phyloP scores from a whole-genome alignment of 129 eudicot genomes.

The Lactuca sativa region DNA sequence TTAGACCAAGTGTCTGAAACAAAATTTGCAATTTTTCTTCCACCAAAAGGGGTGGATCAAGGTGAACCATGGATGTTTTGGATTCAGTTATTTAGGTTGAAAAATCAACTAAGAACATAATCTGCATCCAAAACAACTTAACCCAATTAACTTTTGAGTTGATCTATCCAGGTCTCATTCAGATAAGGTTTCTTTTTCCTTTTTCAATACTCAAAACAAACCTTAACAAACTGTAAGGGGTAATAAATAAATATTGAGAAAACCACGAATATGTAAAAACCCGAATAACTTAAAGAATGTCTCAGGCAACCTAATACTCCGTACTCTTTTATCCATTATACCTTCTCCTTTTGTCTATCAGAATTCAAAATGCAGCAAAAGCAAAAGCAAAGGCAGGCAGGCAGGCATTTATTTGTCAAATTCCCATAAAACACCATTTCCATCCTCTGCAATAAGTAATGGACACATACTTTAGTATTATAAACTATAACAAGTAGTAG shows the following conservation, averaged over 20 bases:
- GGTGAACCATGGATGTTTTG: too few relatives aligned
- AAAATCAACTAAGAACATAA: too few relatives aligned
- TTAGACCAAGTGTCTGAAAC: too few relatives aligned
- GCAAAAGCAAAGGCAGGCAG: neutral
- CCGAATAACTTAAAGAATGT: neutral
- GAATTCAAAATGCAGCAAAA: slow-evolving; percentile 11
- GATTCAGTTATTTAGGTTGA: too few relatives aligned
- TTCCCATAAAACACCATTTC: slow-evolving; percentile 71
- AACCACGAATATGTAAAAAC: neutral
- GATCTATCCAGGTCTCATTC: neutral
- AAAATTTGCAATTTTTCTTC: too few relatives aligned
- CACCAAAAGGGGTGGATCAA: too few relatives aligned
- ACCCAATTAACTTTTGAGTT: neutral
- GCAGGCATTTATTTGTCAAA: slow-evolving; percentile 51
- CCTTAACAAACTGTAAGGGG: neutral
- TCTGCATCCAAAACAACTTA: too few relatives aligned
- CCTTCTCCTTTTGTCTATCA: slow-evolving; percentile 12
- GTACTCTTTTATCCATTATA: slow-evolving; percentile 14
- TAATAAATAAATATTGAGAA: neutral
- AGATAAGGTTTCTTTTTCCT: neutral
- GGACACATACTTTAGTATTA: neutral
- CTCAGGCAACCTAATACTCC: neutral
- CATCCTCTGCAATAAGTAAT: slow-evolving; percentile 62
- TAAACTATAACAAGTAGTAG: neutral
- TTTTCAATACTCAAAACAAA: neutral